Evolutionary conservation across 2,329 filamentous ascomycete genomes (phyloP).

Genomic region (Penicillium sp.): DNA sequence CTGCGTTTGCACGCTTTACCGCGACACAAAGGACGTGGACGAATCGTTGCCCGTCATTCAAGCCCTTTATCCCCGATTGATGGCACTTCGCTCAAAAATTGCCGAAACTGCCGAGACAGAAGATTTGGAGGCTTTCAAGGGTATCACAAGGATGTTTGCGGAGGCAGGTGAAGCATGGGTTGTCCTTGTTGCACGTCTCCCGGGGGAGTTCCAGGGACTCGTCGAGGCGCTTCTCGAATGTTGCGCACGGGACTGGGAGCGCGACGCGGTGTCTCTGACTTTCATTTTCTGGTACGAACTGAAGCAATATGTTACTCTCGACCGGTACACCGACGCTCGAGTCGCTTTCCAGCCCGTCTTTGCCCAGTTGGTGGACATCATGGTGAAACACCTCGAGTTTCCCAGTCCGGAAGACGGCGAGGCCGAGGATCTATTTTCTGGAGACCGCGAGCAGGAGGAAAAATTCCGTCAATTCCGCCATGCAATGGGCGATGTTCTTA

Average conservation of each 20-base stretch:
- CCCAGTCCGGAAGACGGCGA: slow-evolving; percentile 75
- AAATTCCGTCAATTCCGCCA: slow-evolving; percentile 97
- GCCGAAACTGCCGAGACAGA: slow-evolving; percentile 72
- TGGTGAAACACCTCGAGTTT: slow-evolving; percentile 87
- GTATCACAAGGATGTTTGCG: slow-evolving; percentile 83
- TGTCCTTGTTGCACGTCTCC: slow-evolving; percentile 81
- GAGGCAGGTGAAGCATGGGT: slow-evolving; percentile 96
- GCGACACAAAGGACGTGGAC: slow-evolving; percentile 90
- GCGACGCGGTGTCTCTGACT: slow-evolving; percentile 88
- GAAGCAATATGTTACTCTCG: slow-evolving; percentile 91
- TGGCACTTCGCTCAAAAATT: slow-evolving; percentile 75
- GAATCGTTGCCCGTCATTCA: slow-evolving; percentile 82
- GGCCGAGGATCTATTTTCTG: slow-evolving; percentile 79
- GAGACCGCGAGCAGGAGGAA: slow-evolving; percentile 92
- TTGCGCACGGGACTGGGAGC: slow-evolving; percentile 79
- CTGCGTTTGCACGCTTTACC: slow-evolving; percentile 86
- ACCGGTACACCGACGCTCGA: slow-evolving; percentile 82
- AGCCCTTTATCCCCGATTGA: slow-evolving; percentile 74
- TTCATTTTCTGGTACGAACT: slow-evolving; percentile 99
- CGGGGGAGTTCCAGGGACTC: slow-evolving; percentile 74
- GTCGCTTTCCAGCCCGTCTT: slow-evolving; percentile 77
- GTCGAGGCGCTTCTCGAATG: slow-evolving; percentile 94
- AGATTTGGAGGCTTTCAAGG: slow-evolving; percentile 82
- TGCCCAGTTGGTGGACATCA: slow-evolving; percentile 85
- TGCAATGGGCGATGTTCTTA: slow-evolving; percentile 95